Conservation (phyloP, 2,329 filamentous ascomycete genomes). For the Penicillium thymicola region DNA sequence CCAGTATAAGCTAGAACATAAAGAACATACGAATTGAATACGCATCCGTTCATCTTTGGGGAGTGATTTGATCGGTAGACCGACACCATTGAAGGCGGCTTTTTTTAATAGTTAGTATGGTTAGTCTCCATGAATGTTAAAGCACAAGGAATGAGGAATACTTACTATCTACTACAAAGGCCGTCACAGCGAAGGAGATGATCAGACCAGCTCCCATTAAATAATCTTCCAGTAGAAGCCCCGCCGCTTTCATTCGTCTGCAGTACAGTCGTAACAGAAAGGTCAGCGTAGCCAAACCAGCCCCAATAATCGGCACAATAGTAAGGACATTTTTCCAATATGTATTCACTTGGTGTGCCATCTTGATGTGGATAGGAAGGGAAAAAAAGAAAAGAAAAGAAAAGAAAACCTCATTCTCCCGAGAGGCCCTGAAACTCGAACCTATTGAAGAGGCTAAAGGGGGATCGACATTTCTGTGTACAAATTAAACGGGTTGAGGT, state of each 20-base stretch:
- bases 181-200: conserved; percentile 13
- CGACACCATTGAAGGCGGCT: conserved; percentile 16
- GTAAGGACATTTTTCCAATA: conserved; percentile 17
- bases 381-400: background rate
- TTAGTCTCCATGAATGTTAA: background rate
- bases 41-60: background rate
- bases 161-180: conserved; percentile 11
- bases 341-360: background rate
- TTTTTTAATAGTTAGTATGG: background rate
- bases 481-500: background rate
- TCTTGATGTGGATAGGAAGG: background rate
- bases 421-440: too few species aligned
- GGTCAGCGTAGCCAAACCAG: conserved; percentile 12
- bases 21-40: background rate
- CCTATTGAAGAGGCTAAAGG: background rate
- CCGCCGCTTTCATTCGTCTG: conserved; percentile 3
- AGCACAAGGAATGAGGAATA: background rate
- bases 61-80: background rate
- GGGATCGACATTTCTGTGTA: background rate
- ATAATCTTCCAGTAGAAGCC: conserved; percentile 12
- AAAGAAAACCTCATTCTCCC: too few species aligned
- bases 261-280: conserved; percentile 17
- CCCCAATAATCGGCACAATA: conserved; percentile 14
- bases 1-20: background rate
- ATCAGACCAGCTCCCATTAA: conserved; percentile 18